Conservation (phyloP, 2,329 filamentous ascomycete genomes). For the Chaetomiaceae sp. region DNA sequence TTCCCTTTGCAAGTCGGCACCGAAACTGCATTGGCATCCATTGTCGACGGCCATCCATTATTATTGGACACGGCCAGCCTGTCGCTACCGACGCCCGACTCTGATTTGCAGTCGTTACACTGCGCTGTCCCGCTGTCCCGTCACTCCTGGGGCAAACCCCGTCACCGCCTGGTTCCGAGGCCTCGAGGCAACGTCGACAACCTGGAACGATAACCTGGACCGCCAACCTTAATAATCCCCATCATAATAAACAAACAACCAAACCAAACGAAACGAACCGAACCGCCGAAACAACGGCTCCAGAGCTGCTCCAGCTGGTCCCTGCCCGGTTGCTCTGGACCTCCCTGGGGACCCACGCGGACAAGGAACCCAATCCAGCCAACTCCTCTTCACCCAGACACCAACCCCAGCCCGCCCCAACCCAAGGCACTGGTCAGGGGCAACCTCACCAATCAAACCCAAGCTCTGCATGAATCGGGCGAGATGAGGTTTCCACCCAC, state of each 20-base stretch:
- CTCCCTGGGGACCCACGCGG: slow-evolving; percentile 6
- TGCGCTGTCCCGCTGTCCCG: too few species aligned
- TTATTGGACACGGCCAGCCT: too few species aligned
- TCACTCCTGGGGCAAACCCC: too few species aligned
- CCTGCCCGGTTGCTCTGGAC: too few species aligned
- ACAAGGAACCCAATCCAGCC: slow-evolving; percentile 8
- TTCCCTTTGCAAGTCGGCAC: neutral
- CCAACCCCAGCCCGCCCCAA: slow-evolving; percentile 6
- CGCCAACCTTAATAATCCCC: neutral
- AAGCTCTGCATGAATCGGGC: slow-evolving; percentile 25
- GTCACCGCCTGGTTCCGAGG: neutral
- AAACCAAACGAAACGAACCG: slow-evolving; percentile 3
- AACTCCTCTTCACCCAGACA: slow-evolving; percentile 3
- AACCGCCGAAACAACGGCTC: neutral
- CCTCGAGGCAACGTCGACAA: neutral
- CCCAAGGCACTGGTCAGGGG: slow-evolving; percentile 17
- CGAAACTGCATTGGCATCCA: neutral
- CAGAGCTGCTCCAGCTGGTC: neutral
- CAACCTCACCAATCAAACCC: slow-evolving; percentile 25
- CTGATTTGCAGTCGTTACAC: neutral
- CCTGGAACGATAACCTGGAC: too few species aligned
- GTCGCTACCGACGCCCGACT: too few species aligned
- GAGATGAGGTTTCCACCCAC: slow-evolving; percentile 30
- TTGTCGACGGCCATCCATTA: neutral
- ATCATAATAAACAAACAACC: neutral